Conservation (phyloP, 345 rosid species). For the Populus euphratica region DNA sequence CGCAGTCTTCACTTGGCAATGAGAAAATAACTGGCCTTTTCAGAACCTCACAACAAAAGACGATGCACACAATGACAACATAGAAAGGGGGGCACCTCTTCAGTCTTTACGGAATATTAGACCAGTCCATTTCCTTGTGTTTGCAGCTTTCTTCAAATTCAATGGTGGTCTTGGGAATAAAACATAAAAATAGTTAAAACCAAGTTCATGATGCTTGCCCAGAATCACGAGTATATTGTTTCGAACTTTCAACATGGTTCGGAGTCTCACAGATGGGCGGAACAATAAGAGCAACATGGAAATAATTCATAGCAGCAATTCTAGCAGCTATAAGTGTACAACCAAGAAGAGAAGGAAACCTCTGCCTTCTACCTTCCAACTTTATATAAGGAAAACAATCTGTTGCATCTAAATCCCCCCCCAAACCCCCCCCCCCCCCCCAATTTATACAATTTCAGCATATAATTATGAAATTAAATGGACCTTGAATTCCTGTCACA, state of each 20-base stretch:
- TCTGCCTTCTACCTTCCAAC: conserved; percentile 30
- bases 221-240: background rate
- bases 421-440: conserved; percentile 26
- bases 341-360: conserved; percentile 17
- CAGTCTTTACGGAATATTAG: background rate
- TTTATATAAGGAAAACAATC: conserved; percentile 17
- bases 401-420: conserved; percentile 15
- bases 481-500: conserved; percentile 26
- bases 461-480: conserved; percentile 25
- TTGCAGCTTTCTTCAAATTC: background rate
- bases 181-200: background rate
- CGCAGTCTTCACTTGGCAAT: background rate
- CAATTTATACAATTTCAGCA: conserved; percentile 42
- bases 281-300: conserved; percentile 3
- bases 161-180: background rate
- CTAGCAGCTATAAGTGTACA: conserved; percentile 32
- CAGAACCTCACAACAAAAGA: background rate
- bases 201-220: background rate
- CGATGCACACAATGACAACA: background rate
- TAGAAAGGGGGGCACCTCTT: background rate
- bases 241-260: background rate
- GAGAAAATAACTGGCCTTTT: background rate
- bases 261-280: background rate
- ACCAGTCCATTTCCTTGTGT: background rate
- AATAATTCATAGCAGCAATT: conserved; percentile 14